Percentiles rank a stretch among this genome's conserved stretches.
Evolutionary conservation across 345 rosid species (phyloP).

Genomic region (Pugionium dolabratum): DNA sequence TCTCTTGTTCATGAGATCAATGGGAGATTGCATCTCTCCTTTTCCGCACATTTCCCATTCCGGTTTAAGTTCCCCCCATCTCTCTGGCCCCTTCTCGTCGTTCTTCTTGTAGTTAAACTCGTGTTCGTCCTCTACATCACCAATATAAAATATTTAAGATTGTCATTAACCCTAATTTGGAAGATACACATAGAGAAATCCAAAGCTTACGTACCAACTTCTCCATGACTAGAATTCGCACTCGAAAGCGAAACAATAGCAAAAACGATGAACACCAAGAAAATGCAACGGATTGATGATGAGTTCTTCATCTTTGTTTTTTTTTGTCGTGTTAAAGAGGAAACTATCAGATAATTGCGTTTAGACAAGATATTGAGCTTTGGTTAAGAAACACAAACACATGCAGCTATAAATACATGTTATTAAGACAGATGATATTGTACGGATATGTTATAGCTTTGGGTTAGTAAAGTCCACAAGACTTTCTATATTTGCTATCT

Average conservation of each 20-base stretch:
- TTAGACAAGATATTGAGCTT: slow-evolving; percentile 18
- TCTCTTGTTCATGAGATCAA: slow-evolving; percentile 59
- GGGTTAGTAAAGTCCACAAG: slow-evolving; percentile 31
- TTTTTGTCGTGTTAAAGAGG: slow-evolving; percentile 4
- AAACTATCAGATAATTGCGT: not conserved
- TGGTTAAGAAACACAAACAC: slow-evolving; percentile 27
- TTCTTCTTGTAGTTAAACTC: slow-evolving; percentile 55
- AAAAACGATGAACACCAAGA: slow-evolving; percentile 23
- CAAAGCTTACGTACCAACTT: slow-evolving; percentile 31
- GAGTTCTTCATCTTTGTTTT: slow-evolving; percentile 20
- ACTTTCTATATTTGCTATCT: slow-evolving; percentile 5
- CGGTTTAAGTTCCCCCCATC: slow-evolving; percentile 68
- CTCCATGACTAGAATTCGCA: slow-evolving; percentile 37
- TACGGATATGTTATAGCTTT: slow-evolving; percentile 16
- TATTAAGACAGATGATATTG: slow-evolving; percentile 10
- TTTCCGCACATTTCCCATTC: slow-evolving; percentile 65
- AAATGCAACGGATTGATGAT: slow-evolving; percentile 15
- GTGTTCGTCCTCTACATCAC: slow-evolving; percentile 59
- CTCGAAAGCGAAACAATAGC: slow-evolving; percentile 9
- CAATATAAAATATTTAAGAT: not conserved
- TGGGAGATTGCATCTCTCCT: slow-evolving; percentile 87
- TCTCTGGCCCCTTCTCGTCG: slow-evolving; percentile 55
- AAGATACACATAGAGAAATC: not conserved
- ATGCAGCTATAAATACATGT: slow-evolving; percentile 32
- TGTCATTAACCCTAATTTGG: not conserved